Evolutionary conservation across 768 basidiomycete species (phyloP).

Genomic region (Lentinula sp.): DNA sequence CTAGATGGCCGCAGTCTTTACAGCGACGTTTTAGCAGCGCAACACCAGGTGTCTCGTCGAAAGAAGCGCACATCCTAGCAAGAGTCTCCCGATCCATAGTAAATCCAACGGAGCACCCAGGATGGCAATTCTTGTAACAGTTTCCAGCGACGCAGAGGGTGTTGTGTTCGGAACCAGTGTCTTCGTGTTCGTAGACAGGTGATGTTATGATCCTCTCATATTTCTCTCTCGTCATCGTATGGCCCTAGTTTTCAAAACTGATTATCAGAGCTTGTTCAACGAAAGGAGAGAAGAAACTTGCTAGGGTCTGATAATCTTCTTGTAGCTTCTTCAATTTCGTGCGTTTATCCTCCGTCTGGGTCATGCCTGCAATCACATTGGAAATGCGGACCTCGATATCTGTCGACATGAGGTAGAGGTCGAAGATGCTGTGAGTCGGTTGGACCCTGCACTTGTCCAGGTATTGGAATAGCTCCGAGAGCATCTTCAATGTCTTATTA

Average conservation of each 20-base stretch:
- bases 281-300: background rate
- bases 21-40: background rate
- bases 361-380: background rate
- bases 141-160: conserved; percentile 9
- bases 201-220: conserved; percentile 5
- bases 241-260: background rate
- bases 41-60: background rate
- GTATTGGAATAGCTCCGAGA: conserved; percentile 11
- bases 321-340: background rate
- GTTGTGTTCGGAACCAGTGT: conserved; percentile 1
- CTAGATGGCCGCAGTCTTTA: conserved; percentile 8
- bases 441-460: conserved; percentile 10
- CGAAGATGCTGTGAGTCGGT: conserved; percentile 10
- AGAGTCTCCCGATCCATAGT: conserved; percentile 6
- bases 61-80: conserved; percentile 4
- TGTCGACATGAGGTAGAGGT: background rate
- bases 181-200: conserved; percentile 4
- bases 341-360: background rate
- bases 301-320: background rate
- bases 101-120: conserved; percentile 5
- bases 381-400: background rate
- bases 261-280: background rate
- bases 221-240: conserved; percentile 2
- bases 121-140: conserved; percentile 12
- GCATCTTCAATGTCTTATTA: conserved; percentile 9